phyloP scores from a whole-genome alignment of 192 early-diverging fungal genomes.

The Allomyces javanicus region DNA sequence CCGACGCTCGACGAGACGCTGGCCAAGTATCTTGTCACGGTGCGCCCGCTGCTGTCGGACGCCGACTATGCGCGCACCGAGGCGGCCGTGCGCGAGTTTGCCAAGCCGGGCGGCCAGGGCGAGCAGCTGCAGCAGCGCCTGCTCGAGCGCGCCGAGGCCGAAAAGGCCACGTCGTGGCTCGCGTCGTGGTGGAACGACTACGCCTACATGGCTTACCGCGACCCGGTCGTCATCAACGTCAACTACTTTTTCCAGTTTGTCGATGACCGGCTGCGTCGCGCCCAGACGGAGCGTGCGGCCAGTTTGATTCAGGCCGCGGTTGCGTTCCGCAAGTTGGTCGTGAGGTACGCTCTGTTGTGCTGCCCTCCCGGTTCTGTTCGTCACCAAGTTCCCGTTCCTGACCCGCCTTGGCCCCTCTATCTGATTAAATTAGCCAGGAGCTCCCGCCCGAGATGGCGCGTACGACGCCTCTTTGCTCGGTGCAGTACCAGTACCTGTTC shows the following conservation, averaged over 20 bases:
- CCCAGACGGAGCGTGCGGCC: constrained; percentile 65
- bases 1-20: constrained; percentile 64
- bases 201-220: constrained; percentile 86
- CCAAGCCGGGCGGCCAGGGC: constrained; percentile 52
- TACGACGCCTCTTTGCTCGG: not conserved
- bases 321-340: constrained; percentile 64
- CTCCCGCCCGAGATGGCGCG: not conserved
- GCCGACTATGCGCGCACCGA: constrained; percentile 50
- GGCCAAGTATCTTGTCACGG: constrained; percentile 57
- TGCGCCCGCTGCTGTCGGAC: constrained; percentile 50
- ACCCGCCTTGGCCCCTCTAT: not conserved
- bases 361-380: not conserved
- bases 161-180: constrained; percentile 68
- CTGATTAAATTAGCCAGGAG: not conserved
- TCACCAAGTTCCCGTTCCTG: not conserved
- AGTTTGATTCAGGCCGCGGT: constrained; percentile 72
- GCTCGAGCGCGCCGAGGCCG: constrained; percentile 45
- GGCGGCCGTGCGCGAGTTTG: constrained; percentile 53
- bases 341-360: constrained; percentile 20
- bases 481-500: constrained; percentile 76
- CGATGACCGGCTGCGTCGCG: constrained; percentile 41
- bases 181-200: constrained; percentile 97
- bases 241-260: constrained; percentile 91
- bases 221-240: constrained; percentile 87
- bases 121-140: constrained; percentile 70